Conservation (phyloP, 2,329 filamentous ascomycete genomes). For the Colletotrichum sansevieriae region DNA sequence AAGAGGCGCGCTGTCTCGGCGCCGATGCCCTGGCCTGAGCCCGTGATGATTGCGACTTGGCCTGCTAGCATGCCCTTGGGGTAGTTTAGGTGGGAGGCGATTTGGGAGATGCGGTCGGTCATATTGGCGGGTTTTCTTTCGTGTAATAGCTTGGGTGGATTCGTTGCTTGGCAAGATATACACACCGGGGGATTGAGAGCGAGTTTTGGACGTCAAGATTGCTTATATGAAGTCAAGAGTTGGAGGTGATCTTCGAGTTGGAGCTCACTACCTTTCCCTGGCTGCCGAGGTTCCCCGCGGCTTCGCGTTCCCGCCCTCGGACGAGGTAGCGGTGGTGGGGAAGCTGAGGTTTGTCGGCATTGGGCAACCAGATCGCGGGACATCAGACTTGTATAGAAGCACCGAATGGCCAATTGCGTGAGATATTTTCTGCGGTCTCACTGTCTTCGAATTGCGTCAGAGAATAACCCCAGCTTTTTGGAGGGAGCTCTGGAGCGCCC, state of each 20-base stretch:
- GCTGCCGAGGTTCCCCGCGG: constrained; percentile 44
- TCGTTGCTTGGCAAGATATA: not conserved
- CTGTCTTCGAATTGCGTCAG: not conserved
- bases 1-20: constrained; percentile 86
- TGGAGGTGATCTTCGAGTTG: constrained; percentile 15
- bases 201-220: not conserved
- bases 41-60: constrained; percentile 90
- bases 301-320: constrained; percentile 20
- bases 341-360: constrained; percentile 20
- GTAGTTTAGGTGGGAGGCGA: constrained; percentile 84
- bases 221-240: not conserved
- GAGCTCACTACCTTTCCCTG: not conserved
- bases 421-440: fast-evolving
- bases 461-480: not conserved
- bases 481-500: constrained; percentile 5
- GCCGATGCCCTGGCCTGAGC: constrained; percentile 88
- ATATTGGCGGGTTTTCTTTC: constrained; percentile 48
- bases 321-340: constrained; percentile 25
- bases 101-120: constrained; percentile 75
- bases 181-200: not conserved
- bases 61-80: constrained; percentile 82
- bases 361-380: constrained; percentile 16
- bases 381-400: not conserved
- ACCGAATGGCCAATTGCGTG: not conserved
- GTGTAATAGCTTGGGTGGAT: not conserved